Evolutionary conservation across 768 basidiomycete species (phyloP).

Genomic region (Mycena latifolia): DNA sequence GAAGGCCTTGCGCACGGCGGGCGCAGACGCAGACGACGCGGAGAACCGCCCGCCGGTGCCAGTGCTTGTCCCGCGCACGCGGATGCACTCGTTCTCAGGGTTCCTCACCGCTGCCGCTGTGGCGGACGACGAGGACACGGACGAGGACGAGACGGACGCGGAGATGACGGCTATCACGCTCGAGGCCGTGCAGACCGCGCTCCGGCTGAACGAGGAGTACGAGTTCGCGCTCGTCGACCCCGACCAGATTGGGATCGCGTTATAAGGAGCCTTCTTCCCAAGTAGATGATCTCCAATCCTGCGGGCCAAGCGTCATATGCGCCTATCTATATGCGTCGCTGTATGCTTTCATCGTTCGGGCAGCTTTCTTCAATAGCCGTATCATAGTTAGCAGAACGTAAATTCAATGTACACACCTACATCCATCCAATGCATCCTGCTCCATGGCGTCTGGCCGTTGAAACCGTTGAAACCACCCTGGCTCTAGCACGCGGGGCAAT

Average conservation of each 20-base stretch:
- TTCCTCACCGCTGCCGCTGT: constrained; percentile 3
- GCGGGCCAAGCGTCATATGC: too few relatives aligned
- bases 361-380: too few relatives aligned
- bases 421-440: too few relatives aligned
- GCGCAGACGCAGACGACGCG: neutral
- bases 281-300: too few relatives aligned
- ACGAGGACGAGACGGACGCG: constrained; percentile 21
- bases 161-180: neutral
- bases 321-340: too few relatives aligned
- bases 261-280: neutral
- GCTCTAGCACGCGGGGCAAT: too few relatives aligned
- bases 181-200: neutral
- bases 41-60: neutral
- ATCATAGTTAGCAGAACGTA: too few relatives aligned
- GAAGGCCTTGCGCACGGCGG: too few relatives aligned
- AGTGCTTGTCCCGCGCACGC: neutral
- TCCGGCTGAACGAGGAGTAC: constrained; percentile 3
- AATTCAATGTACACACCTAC: too few relatives aligned
- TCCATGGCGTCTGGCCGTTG: too few relatives aligned
- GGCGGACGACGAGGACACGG: neutral
- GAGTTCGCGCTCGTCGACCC: neutral
- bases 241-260: neutral
- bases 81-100: constrained; percentile 21
- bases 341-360: too few relatives aligned
- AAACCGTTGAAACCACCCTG: too few relatives aligned